Evolutionary conservation across 768 basidiomycete genomes (phyloP).

Genomic region (Naganishia friedmannii): DNA sequence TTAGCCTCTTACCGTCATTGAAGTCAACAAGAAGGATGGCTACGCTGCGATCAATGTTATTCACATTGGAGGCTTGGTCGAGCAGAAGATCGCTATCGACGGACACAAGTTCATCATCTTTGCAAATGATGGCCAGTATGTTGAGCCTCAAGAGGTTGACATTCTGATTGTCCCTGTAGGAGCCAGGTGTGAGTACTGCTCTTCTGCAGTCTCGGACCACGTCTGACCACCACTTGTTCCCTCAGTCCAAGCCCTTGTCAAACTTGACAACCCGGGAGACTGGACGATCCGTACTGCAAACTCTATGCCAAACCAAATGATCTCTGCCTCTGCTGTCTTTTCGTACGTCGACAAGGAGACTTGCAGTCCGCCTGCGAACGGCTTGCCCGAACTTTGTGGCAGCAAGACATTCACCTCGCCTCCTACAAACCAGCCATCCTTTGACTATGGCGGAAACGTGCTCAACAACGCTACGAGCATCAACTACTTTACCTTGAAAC

Average conservation of each 20-base stretch:
- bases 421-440: conserved; percentile 21
- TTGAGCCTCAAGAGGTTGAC: conserved; percentile 26
- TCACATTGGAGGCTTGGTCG: conserved; percentile 19
- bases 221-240: not conserved
- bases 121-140: conserved; percentile 26
- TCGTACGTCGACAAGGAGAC: conserved; percentile 18
- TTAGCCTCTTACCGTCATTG: conserved; percentile 26
- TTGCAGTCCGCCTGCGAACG: conserved; percentile 12
- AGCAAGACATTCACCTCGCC: conserved; percentile 16
- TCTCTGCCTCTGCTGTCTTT: conserved; percentile 26
- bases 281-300: conserved; percentile 30
- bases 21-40: conserved; percentile 24
- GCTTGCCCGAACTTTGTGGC: conserved; percentile 24
- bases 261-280: conserved; percentile 29
- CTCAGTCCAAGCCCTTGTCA: conserved; percentile 26
- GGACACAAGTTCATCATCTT: conserved; percentile 26
- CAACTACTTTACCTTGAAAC: conserved; percentile 17
- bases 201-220: not conserved
- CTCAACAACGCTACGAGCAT: conserved; percentile 15
- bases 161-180: conserved; percentile 20
- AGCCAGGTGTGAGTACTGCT: conserved; percentile 20
- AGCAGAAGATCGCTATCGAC: conserved; percentile 28
- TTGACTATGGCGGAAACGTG: conserved; percentile 21
- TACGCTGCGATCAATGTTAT: conserved; percentile 25
- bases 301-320: conserved; percentile 25